A percentile compares a stretch with the other conserved stretches of the same genome.
phyloP scores from a whole-genome alignment of 768 basidiomycete genomes.

The Rhizopogon rudus region DNA sequence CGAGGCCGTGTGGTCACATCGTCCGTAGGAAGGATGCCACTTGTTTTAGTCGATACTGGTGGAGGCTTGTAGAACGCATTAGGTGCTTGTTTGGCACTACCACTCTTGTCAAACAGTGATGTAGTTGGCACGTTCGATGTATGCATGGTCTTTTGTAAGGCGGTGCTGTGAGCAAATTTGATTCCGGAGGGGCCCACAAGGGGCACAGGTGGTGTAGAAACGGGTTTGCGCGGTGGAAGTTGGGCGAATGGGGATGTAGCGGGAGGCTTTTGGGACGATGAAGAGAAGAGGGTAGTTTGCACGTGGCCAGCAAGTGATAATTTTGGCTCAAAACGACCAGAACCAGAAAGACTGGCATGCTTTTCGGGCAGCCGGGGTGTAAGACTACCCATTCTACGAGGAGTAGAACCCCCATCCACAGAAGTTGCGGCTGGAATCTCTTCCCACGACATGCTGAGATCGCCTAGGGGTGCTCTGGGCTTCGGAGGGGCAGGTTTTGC shows the following conservation, averaged over 20 bases:
- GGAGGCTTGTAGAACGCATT: conserved; percentile 70
- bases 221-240: conserved; percentile 1
- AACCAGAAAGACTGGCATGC: conserved; percentile 13
- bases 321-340: conserved; percentile 3
- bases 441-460: conserved; percentile 60
- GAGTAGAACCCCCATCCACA: conserved; percentile 6
- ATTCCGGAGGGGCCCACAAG: conserved; percentile 11
- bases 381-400: background rate
- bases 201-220: conserved; percentile 1
- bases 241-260: background rate
- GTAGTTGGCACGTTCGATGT: conserved; percentile 3
- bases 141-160: conserved; percentile 3
- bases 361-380: conserved; percentile 14
- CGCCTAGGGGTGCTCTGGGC: conserved; percentile 19
- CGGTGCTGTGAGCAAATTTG: background rate
- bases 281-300: conserved; percentile 4
- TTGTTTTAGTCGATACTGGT: conserved; percentile 10
- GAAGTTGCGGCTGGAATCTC: conserved; percentile 28
- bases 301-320: background rate
- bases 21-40: conserved; percentile 10
- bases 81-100: conserved; percentile 45
- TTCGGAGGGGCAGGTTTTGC: conserved; percentile 12
- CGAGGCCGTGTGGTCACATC: conserved; percentile 3
- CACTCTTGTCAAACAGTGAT: conserved; percentile 37
- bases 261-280: background rate